A percentile compares a stretch with the other conserved stretches of the same genome.
phyloP scores from a whole-genome alignment of 176 grass and related monocot species.

The Ampelocalamus luodianensis region DNA sequence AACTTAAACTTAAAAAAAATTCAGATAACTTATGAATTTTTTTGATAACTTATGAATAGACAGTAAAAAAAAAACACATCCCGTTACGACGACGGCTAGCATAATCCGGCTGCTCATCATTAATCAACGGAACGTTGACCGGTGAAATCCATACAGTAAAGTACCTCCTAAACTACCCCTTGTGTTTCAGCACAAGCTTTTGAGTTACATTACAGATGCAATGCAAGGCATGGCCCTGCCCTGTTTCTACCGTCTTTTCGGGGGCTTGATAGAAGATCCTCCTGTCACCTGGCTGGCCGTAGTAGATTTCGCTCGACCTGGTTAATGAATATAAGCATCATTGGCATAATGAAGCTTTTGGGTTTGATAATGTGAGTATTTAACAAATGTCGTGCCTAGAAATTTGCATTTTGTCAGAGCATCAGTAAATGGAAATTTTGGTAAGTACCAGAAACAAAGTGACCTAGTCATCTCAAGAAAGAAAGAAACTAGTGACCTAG shows the following conservation, averaged over 20 bases:
- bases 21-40: too few relatives aligned
- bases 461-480: neutral
- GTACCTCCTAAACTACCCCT: conserved; percentile 18
- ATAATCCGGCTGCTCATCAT: conserved; percentile 27
- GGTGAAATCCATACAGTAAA: conserved; percentile 11
- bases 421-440: neutral
- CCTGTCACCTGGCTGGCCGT: conserved; percentile 36
- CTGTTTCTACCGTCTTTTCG: conserved; percentile 47
- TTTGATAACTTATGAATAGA: too few relatives aligned
- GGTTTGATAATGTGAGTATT: neutral
- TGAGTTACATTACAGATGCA: conserved; percentile 34
- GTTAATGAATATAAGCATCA: conserved; percentile 5
- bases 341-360: conserved; percentile 30
- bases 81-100: neutral
- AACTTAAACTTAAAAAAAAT: too few relatives aligned
- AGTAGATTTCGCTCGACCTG: conserved; percentile 50
- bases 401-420: neutral
- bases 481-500: neutral
- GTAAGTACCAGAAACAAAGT: neutral
- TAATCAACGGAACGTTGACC: neutral
- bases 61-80: neutral
- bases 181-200: conserved; percentile 33
- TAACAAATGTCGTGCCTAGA: neutral
- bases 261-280: conserved; percentile 49
- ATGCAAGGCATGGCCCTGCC: conserved; percentile 6